Conservation (phyloP, 208 protist species). For the Leishmania tarentolae region DNA sequence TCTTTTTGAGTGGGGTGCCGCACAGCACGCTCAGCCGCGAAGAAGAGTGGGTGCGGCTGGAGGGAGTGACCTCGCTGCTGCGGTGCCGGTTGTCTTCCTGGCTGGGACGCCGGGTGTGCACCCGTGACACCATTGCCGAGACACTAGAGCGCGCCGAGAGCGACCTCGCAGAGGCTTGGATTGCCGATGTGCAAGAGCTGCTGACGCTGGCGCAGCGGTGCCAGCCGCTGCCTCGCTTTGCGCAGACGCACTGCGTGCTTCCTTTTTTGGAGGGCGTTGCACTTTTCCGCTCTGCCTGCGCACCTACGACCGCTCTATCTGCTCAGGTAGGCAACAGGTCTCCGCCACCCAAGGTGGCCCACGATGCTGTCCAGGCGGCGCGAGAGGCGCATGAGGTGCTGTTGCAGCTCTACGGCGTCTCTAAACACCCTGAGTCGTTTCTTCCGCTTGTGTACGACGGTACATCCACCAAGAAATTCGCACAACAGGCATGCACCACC, state of each 20-base stretch:
- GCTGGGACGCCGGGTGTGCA: conserved; percentile 31
- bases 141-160: conserved; percentile 2
- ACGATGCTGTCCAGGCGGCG: conserved; percentile 33
- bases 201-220: conserved; percentile 41
- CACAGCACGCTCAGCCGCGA: conserved; percentile 34
- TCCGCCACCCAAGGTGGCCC: neutral
- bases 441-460: conserved; percentile 51
- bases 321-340: neutral
- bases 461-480: conserved; percentile 11
- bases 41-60: conserved; percentile 54
- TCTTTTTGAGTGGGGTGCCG: conserved; percentile 59
- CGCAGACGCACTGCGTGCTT: conserved; percentile 42
- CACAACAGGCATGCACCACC: neutral
- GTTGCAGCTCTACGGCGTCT: conserved; percentile 55
- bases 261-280: conserved; percentile 66
- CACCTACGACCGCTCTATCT: neutral
- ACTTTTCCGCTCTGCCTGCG: conserved; percentile 22
- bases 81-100: conserved; percentile 48
- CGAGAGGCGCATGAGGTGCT: conserved; percentile 64
- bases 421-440: conserved; percentile 44
- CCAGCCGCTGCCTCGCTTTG: conserved; percentile 55
- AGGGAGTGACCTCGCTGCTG: conserved; percentile 65
- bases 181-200: conserved; percentile 40
- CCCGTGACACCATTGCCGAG: conserved; percentile 22
- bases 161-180: conserved; percentile 30